Conservation (phyloP, 306 rosid genomes). For the Inga leiocalycina region DNA sequence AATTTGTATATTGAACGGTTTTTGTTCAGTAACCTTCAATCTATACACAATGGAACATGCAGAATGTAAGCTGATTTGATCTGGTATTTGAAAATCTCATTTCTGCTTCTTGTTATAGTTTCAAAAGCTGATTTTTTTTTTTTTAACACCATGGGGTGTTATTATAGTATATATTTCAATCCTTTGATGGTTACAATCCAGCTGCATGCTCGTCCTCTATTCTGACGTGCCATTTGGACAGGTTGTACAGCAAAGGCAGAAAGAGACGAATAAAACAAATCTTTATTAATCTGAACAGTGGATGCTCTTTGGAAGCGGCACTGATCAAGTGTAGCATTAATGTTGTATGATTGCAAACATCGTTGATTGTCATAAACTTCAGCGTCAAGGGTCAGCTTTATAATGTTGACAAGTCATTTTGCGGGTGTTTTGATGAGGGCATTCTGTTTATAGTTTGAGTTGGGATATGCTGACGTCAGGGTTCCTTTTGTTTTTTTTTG, state of each 20-base stretch:
- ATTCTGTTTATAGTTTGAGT: slow-evolving; percentile 29
- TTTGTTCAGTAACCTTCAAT: background rate
- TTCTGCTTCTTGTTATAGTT: background rate
- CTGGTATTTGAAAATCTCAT: background rate
- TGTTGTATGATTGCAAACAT: slow-evolving; percentile 56
- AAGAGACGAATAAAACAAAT: slow-evolving; percentile 38
- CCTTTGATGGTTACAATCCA: background rate
- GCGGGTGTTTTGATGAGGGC: slow-evolving; percentile 30
- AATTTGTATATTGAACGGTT: no score
- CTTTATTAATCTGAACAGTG: slow-evolving; percentile 37
- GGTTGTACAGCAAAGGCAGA: slow-evolving; percentile 70
- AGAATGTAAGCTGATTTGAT: background rate
- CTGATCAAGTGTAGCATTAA: slow-evolving; percentile 43
- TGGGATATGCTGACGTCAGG: slow-evolving; percentile 43
- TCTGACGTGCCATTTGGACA: slow-evolving; percentile 43
- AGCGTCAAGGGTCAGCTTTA: slow-evolving; percentile 44
- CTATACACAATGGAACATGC: background rate
- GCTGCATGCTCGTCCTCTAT: background rate
- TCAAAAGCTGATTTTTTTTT: background rate
- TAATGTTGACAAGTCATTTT: slow-evolving; percentile 34
- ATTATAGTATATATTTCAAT: background rate
- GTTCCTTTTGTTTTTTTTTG: background rate
- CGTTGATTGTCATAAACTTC: slow-evolving; percentile 47
- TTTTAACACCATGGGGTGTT: background rate
- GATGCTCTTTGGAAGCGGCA: slow-evolving; percentile 25